A percentile compares a stretch with the other conserved stretches of the same genome.
Conservation (phyloP, 2,329 filamentous ascomycete genomes). For the Fusarium foetens region DNA sequence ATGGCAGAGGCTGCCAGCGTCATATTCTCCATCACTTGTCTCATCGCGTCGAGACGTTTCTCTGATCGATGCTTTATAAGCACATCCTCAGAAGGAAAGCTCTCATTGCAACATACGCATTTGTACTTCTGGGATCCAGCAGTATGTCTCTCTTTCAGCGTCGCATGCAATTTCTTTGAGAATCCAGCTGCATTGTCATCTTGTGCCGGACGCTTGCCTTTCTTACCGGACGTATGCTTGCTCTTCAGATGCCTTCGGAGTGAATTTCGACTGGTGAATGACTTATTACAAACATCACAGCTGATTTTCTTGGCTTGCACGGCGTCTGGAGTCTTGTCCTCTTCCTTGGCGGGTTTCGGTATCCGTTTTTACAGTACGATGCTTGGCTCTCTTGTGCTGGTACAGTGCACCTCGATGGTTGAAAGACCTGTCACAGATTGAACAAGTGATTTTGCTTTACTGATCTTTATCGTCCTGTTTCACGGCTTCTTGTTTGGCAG, state of each 20-base stretch:
- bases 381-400: neutral
- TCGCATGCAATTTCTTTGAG: neutral
- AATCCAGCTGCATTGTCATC: neutral
- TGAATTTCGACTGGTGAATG: neutral
- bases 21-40: neutral
- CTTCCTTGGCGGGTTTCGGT: neutral
- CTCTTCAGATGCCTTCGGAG: neutral
- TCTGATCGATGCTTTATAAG: neutral
- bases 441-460: neutral
- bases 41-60: neutral
- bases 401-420: neutral
- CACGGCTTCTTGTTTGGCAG: neutral
- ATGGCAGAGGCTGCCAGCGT: neutral
- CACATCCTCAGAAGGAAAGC: neutral
- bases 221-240: neutral
- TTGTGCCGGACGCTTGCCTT: neutral
- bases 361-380: neutral
- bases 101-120: neutral
- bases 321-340: neutral
- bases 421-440: neutral
- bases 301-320: neutral
- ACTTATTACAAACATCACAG: neutral
- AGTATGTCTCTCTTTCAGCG: neutral
- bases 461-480: rapidly evolving
- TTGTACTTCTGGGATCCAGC: neutral